phyloP scores from a whole-genome alignment of 2,329 filamentous ascomycete genomes.

The Pseudonectria foliicola region DNA sequence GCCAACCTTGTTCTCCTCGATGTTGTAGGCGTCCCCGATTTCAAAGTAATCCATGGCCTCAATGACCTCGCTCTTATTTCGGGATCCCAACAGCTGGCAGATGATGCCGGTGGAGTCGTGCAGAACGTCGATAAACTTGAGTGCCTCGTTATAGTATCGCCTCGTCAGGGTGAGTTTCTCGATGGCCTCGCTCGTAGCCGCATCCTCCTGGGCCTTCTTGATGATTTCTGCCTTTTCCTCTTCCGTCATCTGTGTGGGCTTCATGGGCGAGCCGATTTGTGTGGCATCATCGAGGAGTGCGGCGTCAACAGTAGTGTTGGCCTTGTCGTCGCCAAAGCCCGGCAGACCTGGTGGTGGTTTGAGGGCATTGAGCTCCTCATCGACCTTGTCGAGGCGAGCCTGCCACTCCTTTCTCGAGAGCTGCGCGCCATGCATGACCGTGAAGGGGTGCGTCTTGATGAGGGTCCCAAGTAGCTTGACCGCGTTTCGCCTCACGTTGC shows the following conservation, averaged over 20 bases:
- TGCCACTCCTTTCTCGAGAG: conserved; percentile 83
- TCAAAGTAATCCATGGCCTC: conserved; percentile 99
- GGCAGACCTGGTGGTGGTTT: conserved; percentile 71
- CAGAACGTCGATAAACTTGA: conserved; percentile 88
- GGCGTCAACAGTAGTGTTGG: conserved; percentile 65
- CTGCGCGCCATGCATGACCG: conserved; percentile 81
- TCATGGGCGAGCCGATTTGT: conserved; percentile 63
- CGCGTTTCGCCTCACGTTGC: conserved; percentile 89
- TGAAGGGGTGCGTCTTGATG: conserved; percentile 92
- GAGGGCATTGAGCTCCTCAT: conserved; percentile 72
- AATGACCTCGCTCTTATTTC: conserved; percentile 97
- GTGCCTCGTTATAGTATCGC: conserved; percentile 86
- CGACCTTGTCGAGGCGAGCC: conserved; percentile 70
- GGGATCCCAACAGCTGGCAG: conserved; percentile 81
- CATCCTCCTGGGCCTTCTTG: conserved; percentile 76
- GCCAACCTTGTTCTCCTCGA: conserved; percentile 85
- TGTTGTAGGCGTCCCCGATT: conserved; percentile 89
- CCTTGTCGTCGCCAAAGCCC: conserved; percentile 51
- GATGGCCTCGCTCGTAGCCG: conserved; percentile 81
- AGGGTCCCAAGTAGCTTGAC: conserved; percentile 85
- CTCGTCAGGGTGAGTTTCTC: conserved; percentile 81
- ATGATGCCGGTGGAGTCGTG: conserved; percentile 75
- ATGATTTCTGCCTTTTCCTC: conserved; percentile 68
- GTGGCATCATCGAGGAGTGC: conserved; percentile 84
- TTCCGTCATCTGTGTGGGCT: conserved; percentile 63